Percentiles rank a stretch among this genome's conserved stretches.
Conservation (phyloP, 2,329 filamentous ascomycete species). For the Trichoderma polysporum region DNA sequence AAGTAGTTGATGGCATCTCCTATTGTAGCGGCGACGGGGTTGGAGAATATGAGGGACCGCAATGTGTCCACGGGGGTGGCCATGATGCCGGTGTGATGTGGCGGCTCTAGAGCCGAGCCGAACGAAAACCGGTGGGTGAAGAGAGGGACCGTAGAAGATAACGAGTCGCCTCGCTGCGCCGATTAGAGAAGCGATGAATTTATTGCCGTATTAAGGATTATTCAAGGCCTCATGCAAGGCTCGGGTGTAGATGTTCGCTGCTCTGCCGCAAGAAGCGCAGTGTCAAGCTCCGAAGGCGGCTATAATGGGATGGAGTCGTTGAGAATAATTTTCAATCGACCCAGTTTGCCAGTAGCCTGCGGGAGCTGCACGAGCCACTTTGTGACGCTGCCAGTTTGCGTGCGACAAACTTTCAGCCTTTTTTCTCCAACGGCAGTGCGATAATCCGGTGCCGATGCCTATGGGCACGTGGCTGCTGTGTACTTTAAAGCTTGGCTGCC, state of each 20-base stretch:
- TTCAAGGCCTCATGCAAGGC: constrained; percentile 9
- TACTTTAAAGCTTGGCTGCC: too few relatives aligned
- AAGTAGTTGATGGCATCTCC: constrained; percentile 79
- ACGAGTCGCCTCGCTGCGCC: constrained; percentile 14
- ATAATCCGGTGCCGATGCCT: constrained; percentile 19
- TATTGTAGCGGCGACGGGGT: constrained; percentile 67
- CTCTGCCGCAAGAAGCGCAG: constrained; percentile 21
- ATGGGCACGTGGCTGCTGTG: constrained; percentile 13
- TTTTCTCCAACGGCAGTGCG: neutral
- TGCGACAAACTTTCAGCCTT: neutral
- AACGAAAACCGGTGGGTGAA: constrained; percentile 1
- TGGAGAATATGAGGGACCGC: constrained; percentile 66
- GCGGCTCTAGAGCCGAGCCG: constrained; percentile 24
- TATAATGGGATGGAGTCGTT: constrained; percentile 24
- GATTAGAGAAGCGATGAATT: neutral
- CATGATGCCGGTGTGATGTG: constrained; percentile 43
- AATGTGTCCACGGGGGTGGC: constrained; percentile 52
- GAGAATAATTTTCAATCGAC: constrained; percentile 29
- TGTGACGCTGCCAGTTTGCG: constrained; percentile 9
- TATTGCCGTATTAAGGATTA: neutral
- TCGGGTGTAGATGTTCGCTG: constrained; percentile 14
- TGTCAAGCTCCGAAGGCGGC: constrained; percentile 23
- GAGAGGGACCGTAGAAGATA: neutral
- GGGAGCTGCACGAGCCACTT: constrained; percentile 21
- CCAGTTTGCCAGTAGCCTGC: constrained; percentile 18